These are phyloP conservation scores for Exophiala sp. DNA, from an alignment of 2,329 filamentous ascomycete genomes.

Conservation along the genomic window DNA sequence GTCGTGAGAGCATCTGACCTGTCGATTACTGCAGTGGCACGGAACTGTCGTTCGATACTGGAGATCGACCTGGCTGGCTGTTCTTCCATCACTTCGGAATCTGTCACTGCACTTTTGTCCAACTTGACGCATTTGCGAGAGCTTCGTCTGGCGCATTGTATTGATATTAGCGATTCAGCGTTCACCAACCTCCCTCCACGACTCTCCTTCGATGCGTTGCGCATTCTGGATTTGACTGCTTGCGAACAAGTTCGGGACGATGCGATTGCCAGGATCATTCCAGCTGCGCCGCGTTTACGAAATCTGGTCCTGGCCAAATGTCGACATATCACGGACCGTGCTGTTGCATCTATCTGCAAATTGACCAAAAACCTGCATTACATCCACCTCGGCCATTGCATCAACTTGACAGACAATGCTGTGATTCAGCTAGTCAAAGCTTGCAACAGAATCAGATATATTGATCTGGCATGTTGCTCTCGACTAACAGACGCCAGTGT, in stretches of 20 bases:
- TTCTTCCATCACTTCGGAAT: slow-evolving; percentile 72
- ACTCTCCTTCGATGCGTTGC: slow-evolving; percentile 75
- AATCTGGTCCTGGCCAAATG: slow-evolving; percentile 96
- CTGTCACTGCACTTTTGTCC: slow-evolving; percentile 74
- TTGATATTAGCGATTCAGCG: slow-evolving; percentile 78
- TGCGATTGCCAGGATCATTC: slow-evolving; percentile 83
- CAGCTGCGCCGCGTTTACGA: slow-evolving; percentile 78
- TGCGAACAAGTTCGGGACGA: slow-evolving; percentile 80
- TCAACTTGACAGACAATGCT: slow-evolving; percentile 82
- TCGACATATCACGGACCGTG: slow-evolving; percentile 81
- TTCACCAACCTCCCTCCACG: slow-evolving; percentile 73
- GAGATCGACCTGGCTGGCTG: slow-evolving; percentile 95
- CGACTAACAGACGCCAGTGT: slow-evolving; percentile 86
- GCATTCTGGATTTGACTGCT: slow-evolving; percentile 90
- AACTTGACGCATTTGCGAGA: slow-evolving; percentile 83
- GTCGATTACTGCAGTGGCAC: slow-evolving; percentile 79
- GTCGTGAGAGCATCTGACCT: slow-evolving; percentile 80
- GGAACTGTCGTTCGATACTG: slow-evolving; percentile 85
- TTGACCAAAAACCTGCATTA: slow-evolving; percentile 96
- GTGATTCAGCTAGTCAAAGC: slow-evolving; percentile 77
- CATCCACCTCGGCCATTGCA: slow-evolving; percentile 90
- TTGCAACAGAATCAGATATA: slow-evolving; percentile 94
- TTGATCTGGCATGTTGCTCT: slow-evolving; percentile 92
- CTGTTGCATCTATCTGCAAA: slow-evolving; percentile 80
- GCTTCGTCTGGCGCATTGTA: slow-evolving; percentile 79